Evolutionary conservation across 2,329 filamentous ascomycete genomes (phyloP).

Genomic region (Stromatinia cepivora): DNA sequence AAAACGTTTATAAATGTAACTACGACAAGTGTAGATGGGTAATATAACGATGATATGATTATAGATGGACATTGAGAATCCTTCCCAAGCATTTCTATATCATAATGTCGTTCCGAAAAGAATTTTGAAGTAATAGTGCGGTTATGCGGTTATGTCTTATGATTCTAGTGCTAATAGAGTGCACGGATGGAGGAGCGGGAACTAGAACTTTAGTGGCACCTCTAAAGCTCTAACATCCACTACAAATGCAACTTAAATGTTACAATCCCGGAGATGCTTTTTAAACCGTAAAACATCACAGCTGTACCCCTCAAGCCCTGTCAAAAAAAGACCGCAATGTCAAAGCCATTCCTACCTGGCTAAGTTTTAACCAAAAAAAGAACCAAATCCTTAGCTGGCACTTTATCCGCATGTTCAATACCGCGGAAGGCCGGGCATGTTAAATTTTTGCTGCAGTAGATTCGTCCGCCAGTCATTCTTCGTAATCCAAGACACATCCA

Average conservation of each 20-base stretch:
- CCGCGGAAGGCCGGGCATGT: slow-evolving; percentile 4
- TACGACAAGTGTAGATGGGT: not conserved
- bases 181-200: slow-evolving; percentile 20
- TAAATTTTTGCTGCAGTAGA: not conserved
- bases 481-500: slow-evolving; percentile 17
- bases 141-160: not conserved
- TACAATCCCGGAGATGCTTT: slow-evolving; percentile 12
- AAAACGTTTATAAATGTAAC: not conserved
- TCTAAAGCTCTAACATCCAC: not conserved
- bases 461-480: slow-evolving; percentile 5
- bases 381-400: not conserved
- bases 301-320: slow-evolving; percentile 11
- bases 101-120: not conserved
- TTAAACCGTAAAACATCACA: not conserved
- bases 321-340: not conserved
- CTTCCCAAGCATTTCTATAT: not conserved
- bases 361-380: not conserved
- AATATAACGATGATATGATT: not conserved
- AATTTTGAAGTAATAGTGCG: not conserved
- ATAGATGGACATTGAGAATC: not conserved
- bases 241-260: slow-evolving; percentile 8
- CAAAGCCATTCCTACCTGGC: not conserved
- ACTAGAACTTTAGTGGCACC: slow-evolving; percentile 16
- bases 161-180: slow-evolving; percentile 5
- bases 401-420: slow-evolving; percentile 6